Base-by-base conservation (phyloP, 331 rosid genomes). In the Quercus lobata region DNA sequence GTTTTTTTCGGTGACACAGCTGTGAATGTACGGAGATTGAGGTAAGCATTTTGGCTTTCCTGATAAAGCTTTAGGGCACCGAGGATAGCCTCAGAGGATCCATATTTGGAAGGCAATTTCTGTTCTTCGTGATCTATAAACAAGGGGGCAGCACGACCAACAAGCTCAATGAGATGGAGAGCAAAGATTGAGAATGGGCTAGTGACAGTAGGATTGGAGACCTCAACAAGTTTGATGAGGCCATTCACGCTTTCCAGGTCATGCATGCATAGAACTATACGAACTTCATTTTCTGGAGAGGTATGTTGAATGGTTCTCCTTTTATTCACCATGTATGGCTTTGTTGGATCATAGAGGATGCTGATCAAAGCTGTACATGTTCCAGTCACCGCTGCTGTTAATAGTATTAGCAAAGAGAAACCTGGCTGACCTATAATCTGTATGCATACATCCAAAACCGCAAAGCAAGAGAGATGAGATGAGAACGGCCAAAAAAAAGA, bases 261-360 rank as follows among this genome's bases (percentile, higher is more conserved):
- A 0, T 84, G 22, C 27, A 92, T 84, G 72, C 89, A 79, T 14
- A 95, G 73, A 0, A 92, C 69, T 10, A 90, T 29, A 2, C 85
- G 79, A 3, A 95, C 88, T 32, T 86, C 89, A 11, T 52, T 4
- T 18, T 74, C 77, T 6, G 83, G 89, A 8, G 91, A 84, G 4
- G 86, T 82, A 83, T 95, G 95, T 52, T 92, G 96, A 76, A 95
- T 82, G 57, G 88, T 89, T 79, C 97, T 88, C 30, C 93, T 84
- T 85, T 89, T 89, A 85, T 55, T 87, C 56, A 91, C 82, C 84
- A 85, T 89, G 89, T 95, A 95, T 44, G 97, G 97, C 76, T 62
- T 91, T 79, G 97, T 75, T 24, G 97, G 98, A 71, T 94, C 97
- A 53, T 92, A 91, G 5, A 95, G 66, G 30, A 91, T 8, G 79